A percentile compares a stretch with the other conserved stretches of the same genome.
These are phyloP conservation scores for Cymodocea nodosa DNA, from an alignment of 116 monocot genomes.

Conservation along the genomic window DNA sequence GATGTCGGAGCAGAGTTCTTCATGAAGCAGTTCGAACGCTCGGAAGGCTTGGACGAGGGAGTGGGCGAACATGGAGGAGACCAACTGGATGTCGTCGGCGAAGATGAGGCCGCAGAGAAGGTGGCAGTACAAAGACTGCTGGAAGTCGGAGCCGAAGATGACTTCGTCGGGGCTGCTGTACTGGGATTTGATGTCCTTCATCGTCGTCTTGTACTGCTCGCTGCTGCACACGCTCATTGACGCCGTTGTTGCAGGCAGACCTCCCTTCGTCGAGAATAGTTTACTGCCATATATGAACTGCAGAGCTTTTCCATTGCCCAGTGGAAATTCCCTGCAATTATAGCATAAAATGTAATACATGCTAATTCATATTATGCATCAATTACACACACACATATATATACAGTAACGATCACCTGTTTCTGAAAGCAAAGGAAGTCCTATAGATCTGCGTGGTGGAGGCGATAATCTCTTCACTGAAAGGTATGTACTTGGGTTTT, in stretches of 20 bases:
- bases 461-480: constrained; percentile 56
- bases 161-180: constrained; percentile 60
- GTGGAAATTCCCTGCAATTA: constrained; percentile 38
- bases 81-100: constrained; percentile 47
- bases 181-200: constrained; percentile 37
- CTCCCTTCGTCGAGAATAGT: constrained; percentile 32
- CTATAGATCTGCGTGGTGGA: constrained; percentile 64
- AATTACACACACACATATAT: too few relatives aligned
- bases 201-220: constrained; percentile 18
- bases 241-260: constrained; percentile 44
- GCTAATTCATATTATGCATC: background rate
- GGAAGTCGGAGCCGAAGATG: constrained; percentile 48
- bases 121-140: constrained; percentile 71
- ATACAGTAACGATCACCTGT: constrained; percentile 14
- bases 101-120: constrained; percentile 62
- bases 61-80: constrained; percentile 65
- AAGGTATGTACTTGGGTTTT: constrained; percentile 65
- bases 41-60: constrained; percentile 59
- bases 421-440: constrained; percentile 75
- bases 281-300: constrained; percentile 72
- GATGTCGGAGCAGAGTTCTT: constrained; percentile 52
- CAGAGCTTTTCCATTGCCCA: constrained; percentile 54
- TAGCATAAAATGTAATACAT: background rate
- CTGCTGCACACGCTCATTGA: constrained; percentile 51
- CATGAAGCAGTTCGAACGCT: constrained; percentile 46